Evolutionary conservation across 2,329 filamentous ascomycete species (phyloP).

Genomic region (Knufia petricola): DNA sequence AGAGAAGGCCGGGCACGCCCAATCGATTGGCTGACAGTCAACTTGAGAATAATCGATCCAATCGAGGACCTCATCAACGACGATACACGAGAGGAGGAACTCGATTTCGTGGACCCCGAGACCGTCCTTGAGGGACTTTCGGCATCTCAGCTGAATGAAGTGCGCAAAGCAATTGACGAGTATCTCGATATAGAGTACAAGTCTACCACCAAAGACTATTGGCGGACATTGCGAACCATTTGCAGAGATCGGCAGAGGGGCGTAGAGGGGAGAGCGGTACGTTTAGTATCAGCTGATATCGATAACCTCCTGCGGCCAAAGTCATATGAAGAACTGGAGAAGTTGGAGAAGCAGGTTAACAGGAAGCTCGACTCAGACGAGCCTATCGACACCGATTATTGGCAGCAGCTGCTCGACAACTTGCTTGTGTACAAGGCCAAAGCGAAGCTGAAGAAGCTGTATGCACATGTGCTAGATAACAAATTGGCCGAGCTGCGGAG

Average conservation of each 20-base stretch:
- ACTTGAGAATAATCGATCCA: slow-evolving; percentile 75
- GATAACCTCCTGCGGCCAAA: slow-evolving; percentile 81
- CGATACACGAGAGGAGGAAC: slow-evolving; percentile 65
- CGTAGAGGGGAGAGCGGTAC: slow-evolving; percentile 64
- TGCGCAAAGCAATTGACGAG: slow-evolving; percentile 72
- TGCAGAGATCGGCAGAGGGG: slow-evolving; percentile 62
- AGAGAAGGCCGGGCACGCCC: slow-evolving; percentile 83
- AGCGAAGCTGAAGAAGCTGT: slow-evolving; percentile 70
- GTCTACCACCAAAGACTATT: slow-evolving; percentile 71
- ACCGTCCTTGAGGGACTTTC: slow-evolving; percentile 67
- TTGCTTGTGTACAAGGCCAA: slow-evolving; percentile 86
- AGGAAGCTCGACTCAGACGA: slow-evolving; percentile 80
- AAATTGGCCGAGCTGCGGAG: slow-evolving; percentile 57
- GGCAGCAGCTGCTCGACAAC: slow-evolving; percentile 82
- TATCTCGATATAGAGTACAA: slow-evolving; percentile 76
- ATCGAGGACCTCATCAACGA: slow-evolving; percentile 73
- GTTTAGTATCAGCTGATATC: slow-evolving; percentile 75
- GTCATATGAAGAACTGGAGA: slow-evolving; percentile 73
- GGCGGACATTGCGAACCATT: slow-evolving; percentile 77
- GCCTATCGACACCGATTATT: slow-evolving; percentile 92
- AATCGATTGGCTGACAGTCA: slow-evolving; percentile 89
- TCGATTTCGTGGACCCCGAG: slow-evolving; percentile 71
- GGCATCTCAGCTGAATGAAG: slow-evolving; percentile 57
- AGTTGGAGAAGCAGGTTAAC: slow-evolving; percentile 76
- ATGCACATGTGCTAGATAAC: slow-evolving; percentile 62